Evolutionary conservation across 352 stramenopile species (phyloP).

Genomic region (Globisporangium irregulare): DNA sequence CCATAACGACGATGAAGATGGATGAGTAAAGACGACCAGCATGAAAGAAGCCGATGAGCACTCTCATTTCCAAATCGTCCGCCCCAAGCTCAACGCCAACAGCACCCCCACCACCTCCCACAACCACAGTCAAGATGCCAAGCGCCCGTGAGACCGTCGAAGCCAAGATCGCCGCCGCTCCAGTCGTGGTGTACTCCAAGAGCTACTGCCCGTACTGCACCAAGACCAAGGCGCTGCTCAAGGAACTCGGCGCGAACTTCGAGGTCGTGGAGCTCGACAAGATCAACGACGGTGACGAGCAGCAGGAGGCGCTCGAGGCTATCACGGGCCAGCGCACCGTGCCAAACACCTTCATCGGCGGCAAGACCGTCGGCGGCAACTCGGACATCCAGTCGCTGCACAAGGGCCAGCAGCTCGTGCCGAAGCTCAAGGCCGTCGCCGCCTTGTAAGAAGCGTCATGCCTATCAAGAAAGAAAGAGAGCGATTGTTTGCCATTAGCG

Average conservation of each 20-base stretch:
- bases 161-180: conserved; percentile 45
- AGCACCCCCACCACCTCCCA: not conserved
- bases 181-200: conserved; percentile 91
- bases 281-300: conserved; percentile 42
- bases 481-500: not conserved
- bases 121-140: conserved; percentile 33
- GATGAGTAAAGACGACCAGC: not conserved
- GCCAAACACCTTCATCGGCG: conserved; percentile 97
- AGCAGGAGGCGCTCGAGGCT: conserved; percentile 56
- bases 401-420: conserved; percentile 83
- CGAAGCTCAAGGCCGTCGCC: conserved; percentile 79
- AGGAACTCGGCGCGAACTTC: conserved; percentile 48
- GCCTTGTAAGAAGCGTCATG: conserved; percentile 23
- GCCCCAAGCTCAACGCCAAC: not conserved
- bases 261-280: conserved; percentile 64
- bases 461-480: not conserved
- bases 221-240: conserved; percentile 62
- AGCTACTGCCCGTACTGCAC: conserved; percentile 94
- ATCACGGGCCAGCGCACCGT: conserved; percentile 93
- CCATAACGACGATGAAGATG: not conserved
- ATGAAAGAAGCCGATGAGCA: not conserved
- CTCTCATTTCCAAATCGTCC: conserved; percentile 9
- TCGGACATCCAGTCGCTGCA: conserved; percentile 91
- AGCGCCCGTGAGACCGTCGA: conserved; percentile 67
- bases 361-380: conserved; percentile 93